phyloP scores from a whole-genome alignment of 352 stramenopile species.

The Blastocystis hominis region DNA sequence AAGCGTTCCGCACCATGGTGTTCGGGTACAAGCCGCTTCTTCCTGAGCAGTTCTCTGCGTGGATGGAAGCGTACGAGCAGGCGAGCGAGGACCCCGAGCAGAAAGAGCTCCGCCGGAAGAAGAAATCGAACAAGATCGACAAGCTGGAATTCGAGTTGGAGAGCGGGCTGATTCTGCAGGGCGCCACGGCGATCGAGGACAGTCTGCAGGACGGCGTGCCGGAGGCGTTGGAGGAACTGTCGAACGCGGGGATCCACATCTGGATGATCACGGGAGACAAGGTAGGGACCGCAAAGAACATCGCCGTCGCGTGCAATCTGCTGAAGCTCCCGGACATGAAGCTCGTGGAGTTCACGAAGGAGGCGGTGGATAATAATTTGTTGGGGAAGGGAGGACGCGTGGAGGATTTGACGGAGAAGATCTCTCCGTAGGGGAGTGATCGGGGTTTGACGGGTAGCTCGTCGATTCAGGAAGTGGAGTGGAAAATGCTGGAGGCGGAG shows the following conservation, averaged over 20 bases:
- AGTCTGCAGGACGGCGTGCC: conserved; percentile 87
- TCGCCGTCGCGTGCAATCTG: conserved; percentile 86
- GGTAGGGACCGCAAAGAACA: conserved; percentile 94
- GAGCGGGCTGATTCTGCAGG: conserved; percentile 75
- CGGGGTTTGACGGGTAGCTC: conserved; percentile 9
- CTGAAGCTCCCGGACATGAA: conserved; percentile 70
- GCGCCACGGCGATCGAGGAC: conserved; percentile 90
- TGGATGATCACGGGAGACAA: conserved; percentile 99
- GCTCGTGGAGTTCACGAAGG: conserved; percentile 52
- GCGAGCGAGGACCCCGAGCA: conserved; percentile 15
- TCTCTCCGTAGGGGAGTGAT: conserved; percentile 47
- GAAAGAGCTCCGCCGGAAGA: background rate
- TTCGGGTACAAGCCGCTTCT: conserved; percentile 67
- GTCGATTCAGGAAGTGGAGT: conserved; percentile 26
- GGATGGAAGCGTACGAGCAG: conserved; percentile 63
- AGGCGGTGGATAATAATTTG: conserved; percentile 1
- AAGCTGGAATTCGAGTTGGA: conserved; percentile 66
- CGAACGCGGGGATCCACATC: conserved; percentile 88
- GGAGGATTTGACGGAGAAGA: conserved; percentile 40
- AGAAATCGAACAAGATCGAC: conserved; percentile 29
- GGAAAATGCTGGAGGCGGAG: background rate
- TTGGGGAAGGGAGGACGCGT: background rate
- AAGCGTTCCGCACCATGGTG: conserved; percentile 76
- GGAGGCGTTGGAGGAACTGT: conserved; percentile 83
- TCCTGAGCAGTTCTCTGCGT: conserved; percentile 66